phyloP scores from a whole-genome alignment of 176 grass and related monocot genomes.

The Puya raimondii region DNA sequence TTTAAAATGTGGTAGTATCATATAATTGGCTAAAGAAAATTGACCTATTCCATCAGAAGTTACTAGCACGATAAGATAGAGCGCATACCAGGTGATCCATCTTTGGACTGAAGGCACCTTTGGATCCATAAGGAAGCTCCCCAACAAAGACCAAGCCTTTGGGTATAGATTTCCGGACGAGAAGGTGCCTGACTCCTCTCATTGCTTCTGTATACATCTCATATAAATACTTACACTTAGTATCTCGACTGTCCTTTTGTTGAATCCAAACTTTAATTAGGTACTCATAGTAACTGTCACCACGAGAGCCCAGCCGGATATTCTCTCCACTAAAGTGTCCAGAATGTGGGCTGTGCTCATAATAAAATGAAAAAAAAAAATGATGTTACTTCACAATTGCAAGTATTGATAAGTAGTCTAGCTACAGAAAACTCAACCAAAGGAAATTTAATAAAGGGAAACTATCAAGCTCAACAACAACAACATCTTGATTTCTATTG shows the following conservation, averaged over 20 bases:
- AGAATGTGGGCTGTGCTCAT: slow-evolving; percentile 58
- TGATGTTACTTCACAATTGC: slow-evolving; percentile 5
- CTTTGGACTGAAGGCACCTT: slow-evolving; percentile 80
- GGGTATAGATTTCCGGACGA: slow-evolving; percentile 83
- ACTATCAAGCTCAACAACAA: no score
- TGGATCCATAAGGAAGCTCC: slow-evolving; percentile 70
- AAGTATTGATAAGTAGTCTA: slow-evolving; percentile 3
- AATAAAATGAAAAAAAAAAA: slow-evolving; percentile 23
- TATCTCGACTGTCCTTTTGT: slow-evolving; percentile 47
- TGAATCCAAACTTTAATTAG: slow-evolving; percentile 95
- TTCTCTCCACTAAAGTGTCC: slow-evolving; percentile 92
- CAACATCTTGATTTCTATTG: no score
- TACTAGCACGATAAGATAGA: neutral
- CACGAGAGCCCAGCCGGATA: slow-evolving; percentile 89
- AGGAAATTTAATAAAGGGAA: no score
- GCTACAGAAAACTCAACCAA: neutral
- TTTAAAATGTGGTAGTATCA: neutral
- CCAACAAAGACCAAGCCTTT: slow-evolving; percentile 90
- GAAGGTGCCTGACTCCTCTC: slow-evolving; percentile 85
- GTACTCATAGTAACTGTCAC: slow-evolving; percentile 99
- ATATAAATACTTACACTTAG: slow-evolving; percentile 67
- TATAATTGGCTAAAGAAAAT: neutral
- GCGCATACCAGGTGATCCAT: slow-evolving; percentile 97
- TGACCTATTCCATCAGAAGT: neutral
- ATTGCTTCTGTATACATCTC: slow-evolving; percentile 91